Base-by-base conservation (phyloP, 2,329 filamentous ascomycete species). In the Diaporthe sp. region DNA sequence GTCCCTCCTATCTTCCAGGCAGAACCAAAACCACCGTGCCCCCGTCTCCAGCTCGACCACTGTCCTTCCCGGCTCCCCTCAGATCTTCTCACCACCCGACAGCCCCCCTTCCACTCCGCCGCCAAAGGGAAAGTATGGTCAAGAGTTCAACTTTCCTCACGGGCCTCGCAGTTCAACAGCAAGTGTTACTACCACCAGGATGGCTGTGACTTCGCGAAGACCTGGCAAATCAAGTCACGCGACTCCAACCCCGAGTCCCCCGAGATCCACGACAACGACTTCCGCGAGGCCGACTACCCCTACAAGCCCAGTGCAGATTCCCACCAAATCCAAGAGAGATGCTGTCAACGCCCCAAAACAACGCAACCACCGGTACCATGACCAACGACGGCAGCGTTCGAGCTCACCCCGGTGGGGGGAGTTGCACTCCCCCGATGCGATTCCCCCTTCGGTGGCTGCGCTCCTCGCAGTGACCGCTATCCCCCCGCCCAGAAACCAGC, bases 401-500 rank as follows among this genome's bases (percentile, higher is more conserved):
- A 78, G 72, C 55, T 71, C 78, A 27, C 82, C 80, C 50, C 82
- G 81, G 53, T 80, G 82, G 12, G 83, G 82, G 74, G 85, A 88
- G 71, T 81, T 84, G 2, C 87, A 88, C 79, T 87, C 87, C 1
- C 86, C 89, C 8, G 88, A 91, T 73, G 83, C 86, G 22, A 84
- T 92, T 30, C 88, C 91, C 7, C 86, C 90, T 0, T 91, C 90
- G 0, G 86, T 92, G 37, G 90, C 90, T 8, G 89, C 90, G 17
- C 83, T 93, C 37, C 84, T 93, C 44, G 91, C 91, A 42, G 85
- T 91, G 70, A 93, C 91, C 39, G 88, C 86, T 75, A 93, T 93
- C 66, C 91, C 89, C 77, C 81, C 87, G 66, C 82, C 86, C 77
- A 86, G 83, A 71, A 80, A 82, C 37, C 81, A 82, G 63, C 82